Evolutionary conservation across 192 early-diverging fungal genomes (phyloP).

Genomic region (Coemansia sp.): DNA sequence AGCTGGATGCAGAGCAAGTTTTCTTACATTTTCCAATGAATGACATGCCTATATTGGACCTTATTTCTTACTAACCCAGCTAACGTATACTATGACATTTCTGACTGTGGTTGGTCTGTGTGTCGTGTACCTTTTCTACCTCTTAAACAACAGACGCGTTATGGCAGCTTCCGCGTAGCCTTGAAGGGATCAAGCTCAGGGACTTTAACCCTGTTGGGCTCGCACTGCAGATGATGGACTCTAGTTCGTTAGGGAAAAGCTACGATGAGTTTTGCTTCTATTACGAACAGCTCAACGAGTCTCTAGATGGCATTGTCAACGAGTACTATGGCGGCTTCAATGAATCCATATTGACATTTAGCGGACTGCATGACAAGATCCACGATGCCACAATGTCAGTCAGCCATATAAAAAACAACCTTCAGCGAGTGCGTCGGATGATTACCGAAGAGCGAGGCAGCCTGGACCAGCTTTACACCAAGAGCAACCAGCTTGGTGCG

Average conservation of each 20-base stretch:
- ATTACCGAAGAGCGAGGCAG: slow-evolving; percentile 65
- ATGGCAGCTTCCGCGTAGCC: slow-evolving; percentile 50
- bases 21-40: neutral
- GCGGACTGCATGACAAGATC: slow-evolving; percentile 73
- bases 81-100: neutral
- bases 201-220: slow-evolving; percentile 76
- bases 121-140: too few relatives aligned
- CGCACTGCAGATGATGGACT: slow-evolving; percentile 73
- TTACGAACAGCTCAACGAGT: slow-evolving; percentile 61
- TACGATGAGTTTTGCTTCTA: slow-evolving; percentile 66
- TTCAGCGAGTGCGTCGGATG: slow-evolving; percentile 65
- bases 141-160: slow-evolving; percentile 31
- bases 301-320: slow-evolving; percentile 70
- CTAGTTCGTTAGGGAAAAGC: slow-evolving; percentile 66
- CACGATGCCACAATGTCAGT: slow-evolving; percentile 66
- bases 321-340: slow-evolving; percentile 83
- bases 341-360: slow-evolving; percentile 77
- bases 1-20: too few relatives aligned
- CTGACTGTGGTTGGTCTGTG: neutral
- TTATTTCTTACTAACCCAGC: neutral
- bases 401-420: slow-evolving; percentile 61
- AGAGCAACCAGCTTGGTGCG: slow-evolving; percentile 76
- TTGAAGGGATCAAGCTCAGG: slow-evolving; percentile 42
- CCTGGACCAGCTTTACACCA: slow-evolving; percentile 68
- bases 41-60: neutral